Evolutionary conservation across 495 filamentous ascomycete genomes (phyloP).

Genomic region (Aspergillus sclerotiicarbonarius): DNA sequence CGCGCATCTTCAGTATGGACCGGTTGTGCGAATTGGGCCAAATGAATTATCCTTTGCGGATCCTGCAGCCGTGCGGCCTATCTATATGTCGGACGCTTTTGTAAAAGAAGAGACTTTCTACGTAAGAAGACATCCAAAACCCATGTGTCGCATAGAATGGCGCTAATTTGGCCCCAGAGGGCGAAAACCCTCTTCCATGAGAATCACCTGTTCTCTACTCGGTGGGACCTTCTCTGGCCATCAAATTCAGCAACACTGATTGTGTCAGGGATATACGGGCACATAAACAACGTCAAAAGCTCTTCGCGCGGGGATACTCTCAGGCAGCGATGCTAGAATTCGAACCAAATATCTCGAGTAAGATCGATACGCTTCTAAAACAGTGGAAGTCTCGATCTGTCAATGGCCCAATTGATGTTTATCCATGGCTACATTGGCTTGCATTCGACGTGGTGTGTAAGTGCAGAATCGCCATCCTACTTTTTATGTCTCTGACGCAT

Average conservation of each 20-base stretch:
- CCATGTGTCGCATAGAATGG: not conserved
- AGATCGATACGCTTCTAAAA: not conserved
- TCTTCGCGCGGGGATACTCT: not conserved
- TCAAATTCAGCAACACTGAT: not conserved
- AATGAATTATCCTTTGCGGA: not conserved
- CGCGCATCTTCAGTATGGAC: not conserved
- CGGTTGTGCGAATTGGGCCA: not conserved
- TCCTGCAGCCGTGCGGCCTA: not conserved
- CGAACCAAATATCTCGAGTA: not conserved
- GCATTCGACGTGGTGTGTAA: not conserved
- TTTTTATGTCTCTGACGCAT: not conserved
- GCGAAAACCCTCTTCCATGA: not conserved
- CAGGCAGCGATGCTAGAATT: conserved; percentile 1
- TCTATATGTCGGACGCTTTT: not conserved
- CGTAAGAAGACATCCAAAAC: not conserved
- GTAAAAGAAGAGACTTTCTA: not conserved
- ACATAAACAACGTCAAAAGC: conserved; percentile 1
- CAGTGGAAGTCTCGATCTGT: not conserved
- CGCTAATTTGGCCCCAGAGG: not conserved
- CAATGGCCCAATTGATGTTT: not conserved
- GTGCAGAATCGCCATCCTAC: not conserved
- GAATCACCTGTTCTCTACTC: not conserved
- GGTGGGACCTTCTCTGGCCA: not conserved
- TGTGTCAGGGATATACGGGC: not conserved
- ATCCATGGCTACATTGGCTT: conserved; percentile 1